Conservation (phyloP, 345 rosid species). For the Linum lewisii region DNA sequence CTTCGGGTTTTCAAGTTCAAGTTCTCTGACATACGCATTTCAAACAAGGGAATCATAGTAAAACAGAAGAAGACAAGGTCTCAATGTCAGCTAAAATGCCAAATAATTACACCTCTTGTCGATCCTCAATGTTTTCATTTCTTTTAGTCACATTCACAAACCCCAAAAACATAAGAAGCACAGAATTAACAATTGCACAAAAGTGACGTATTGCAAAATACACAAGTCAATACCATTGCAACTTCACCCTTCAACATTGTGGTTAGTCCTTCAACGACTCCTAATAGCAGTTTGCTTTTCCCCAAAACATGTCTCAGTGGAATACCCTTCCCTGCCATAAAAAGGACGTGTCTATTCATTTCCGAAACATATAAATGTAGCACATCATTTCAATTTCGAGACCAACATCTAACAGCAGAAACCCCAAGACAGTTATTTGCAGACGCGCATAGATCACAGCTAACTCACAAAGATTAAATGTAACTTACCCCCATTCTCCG, state of each 20-base stretch:
- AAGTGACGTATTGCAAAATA: not conserved
- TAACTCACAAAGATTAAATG: not conserved
- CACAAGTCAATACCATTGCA: constrained; percentile 54
- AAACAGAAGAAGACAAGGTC: not conserved
- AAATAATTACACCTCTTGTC: not conserved
- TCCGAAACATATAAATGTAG: not conserved
- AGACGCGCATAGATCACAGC: not conserved
- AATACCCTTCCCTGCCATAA: constrained; percentile 57
- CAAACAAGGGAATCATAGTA: not conserved
- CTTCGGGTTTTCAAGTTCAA: not conserved
- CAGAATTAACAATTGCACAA: not conserved
- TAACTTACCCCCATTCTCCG: constrained; percentile 68
- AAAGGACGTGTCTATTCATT: not conserved
- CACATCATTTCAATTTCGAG: not conserved
- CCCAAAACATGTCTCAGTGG: constrained; percentile 72
- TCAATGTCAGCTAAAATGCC: not conserved
- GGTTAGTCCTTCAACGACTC: constrained; percentile 83
- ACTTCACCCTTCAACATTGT: constrained; percentile 94
- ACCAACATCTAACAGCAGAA: not conserved
- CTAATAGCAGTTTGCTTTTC: constrained; percentile 80
- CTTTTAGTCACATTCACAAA: no score
- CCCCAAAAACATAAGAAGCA: not conserved
- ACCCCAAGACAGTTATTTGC: not conserved
- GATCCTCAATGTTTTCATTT: not conserved
- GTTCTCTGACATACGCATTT: not conserved